Conservation (phyloP, 352 stramenopile genomes). For the Pythium sukuiense region DNA sequence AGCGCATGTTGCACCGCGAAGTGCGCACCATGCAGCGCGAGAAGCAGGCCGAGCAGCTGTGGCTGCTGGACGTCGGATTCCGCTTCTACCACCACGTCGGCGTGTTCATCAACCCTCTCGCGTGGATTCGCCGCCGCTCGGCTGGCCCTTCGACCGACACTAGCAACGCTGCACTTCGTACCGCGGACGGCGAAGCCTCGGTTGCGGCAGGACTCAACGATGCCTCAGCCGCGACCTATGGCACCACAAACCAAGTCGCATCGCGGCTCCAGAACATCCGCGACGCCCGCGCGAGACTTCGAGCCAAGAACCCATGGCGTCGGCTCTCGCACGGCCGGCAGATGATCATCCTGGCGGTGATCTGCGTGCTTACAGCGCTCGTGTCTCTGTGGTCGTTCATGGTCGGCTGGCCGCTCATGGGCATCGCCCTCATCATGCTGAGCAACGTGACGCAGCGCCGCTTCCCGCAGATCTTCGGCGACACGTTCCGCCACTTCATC, state of each 20-base stretch:
- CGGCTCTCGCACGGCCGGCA: conserved; percentile 44
- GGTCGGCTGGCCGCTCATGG: conserved; percentile 76
- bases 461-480: conserved; percentile 78
- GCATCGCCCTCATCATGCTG: conserved; percentile 62
- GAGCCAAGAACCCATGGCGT: conserved; percentile 56
- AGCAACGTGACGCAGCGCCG: conserved; percentile 64
- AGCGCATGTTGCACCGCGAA: conserved; percentile 52
- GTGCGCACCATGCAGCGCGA: conserved; percentile 52
- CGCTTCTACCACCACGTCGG: conserved; percentile 66
- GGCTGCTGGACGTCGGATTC: conserved; percentile 76
- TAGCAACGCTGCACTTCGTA: background rate
- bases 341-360: conserved; percentile 48
- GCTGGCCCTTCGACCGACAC: background rate
- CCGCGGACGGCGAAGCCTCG: background rate
- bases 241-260: conserved; percentile 4
- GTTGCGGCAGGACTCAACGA: background rate
- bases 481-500: conserved; percentile 76
- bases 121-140: conserved; percentile 22
- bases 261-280: conserved; percentile 34
- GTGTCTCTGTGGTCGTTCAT: conserved; percentile 64
- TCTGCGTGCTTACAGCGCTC: conserved; percentile 55
- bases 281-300: conserved; percentile 36
- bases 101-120: conserved; percentile 43
- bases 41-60: conserved; percentile 66
- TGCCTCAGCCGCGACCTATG: background rate